Base-by-base conservation (phyloP, 2,329 filamentous ascomycete genomes). In the Hymenoscyphus albidus region DNA sequence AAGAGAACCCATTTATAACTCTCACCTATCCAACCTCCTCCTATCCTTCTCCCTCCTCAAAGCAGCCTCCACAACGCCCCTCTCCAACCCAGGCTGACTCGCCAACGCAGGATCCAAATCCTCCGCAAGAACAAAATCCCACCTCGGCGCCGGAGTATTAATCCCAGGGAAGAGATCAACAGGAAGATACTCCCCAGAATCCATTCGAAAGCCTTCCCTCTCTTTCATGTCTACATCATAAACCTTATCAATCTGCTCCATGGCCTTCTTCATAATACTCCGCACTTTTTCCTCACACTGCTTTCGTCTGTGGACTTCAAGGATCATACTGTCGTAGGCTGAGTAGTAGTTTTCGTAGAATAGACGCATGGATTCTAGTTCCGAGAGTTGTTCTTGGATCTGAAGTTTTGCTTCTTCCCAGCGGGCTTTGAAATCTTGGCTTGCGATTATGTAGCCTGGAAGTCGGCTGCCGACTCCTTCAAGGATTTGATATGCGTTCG, bases 301-400 rank as follows among this genome's bases (percentile, higher is more conserved):
- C 65, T 86, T 86, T 10, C 95, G 84, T 31, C 95, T 83, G 61
- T 90, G 89, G 5, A 93, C 89, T 76, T 99, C 95, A 1, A 96
- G 83, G 31, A 97, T 83, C 13, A 99, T 80, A 22, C 89, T 88
- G 70, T 92, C 90, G 74, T 99, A 98, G 0, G 93, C 92, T 61
- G 87, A 84, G 22, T 91, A 83, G 72, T 98, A 99, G 18, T 89
- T 88, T 66, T 94, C 90, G 76, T 97, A 98, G 71, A 97, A 92
- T n/a, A 85, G 81, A 12, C 87, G 83, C 71, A 97, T 85, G 27
- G 86, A 85, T 61, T 89, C 87, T 77, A 98, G 89, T 72, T 96
- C 92, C 10, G 83, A 80, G 51, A 97, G 85, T 70, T 88, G 90
- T 16, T 79, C 81, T 42, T 83, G 81, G 31, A 98, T 90, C 18